These are phyloP conservation scores for Aspergillus jensenii DNA, from an alignment of 2,329 filamentous ascomycete genomes.

Conservation along the genomic window DNA sequence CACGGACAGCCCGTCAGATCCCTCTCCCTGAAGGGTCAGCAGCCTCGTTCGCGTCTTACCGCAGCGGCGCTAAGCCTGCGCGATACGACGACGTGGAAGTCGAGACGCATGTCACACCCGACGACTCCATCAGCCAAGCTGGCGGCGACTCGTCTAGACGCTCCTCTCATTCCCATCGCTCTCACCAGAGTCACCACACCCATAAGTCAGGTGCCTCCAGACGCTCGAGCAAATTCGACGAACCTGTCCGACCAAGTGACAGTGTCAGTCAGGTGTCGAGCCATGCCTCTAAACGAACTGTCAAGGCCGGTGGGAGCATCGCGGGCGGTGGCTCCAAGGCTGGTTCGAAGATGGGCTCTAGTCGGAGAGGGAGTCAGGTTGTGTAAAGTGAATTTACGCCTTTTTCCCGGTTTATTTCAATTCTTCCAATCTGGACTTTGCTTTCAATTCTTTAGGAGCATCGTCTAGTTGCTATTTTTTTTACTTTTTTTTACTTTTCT, in stretches of 20 bases:
- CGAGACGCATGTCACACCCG: conserved; percentile 66
- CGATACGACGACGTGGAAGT: conserved; percentile 30
- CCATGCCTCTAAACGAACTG: conserved; percentile 30
- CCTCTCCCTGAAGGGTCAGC: conserved; percentile 36
- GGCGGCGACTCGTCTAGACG: conserved; percentile 23
- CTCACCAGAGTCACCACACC: conserved; percentile 29
- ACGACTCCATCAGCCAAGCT: conserved; percentile 77
- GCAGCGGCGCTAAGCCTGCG: conserved; percentile 26
- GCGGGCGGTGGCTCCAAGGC: conserved; percentile 20
- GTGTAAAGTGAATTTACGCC: conserved; percentile 14
- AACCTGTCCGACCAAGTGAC: conserved; percentile 38
- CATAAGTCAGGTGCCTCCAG: conserved; percentile 29
- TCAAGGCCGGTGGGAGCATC: conserved; percentile 30
- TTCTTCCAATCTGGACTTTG: not conserved
- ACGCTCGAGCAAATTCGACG: conserved; percentile 38
- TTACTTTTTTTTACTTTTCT: not conserved
- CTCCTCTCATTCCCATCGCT: conserved; percentile 27
- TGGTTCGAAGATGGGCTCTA: conserved; percentile 28
- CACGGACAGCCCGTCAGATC: conserved; percentile 37
- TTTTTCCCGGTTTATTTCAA: not conserved
- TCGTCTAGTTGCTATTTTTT: not conserved
- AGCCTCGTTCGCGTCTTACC: conserved; percentile 24
- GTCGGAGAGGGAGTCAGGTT: conserved; percentile 30
- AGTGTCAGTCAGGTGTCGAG: conserved; percentile 42
- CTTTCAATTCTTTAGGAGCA: not conserved